Conservation (phyloP, 2,329 filamentous ascomycete species). For the Calonectria montana region DNA sequence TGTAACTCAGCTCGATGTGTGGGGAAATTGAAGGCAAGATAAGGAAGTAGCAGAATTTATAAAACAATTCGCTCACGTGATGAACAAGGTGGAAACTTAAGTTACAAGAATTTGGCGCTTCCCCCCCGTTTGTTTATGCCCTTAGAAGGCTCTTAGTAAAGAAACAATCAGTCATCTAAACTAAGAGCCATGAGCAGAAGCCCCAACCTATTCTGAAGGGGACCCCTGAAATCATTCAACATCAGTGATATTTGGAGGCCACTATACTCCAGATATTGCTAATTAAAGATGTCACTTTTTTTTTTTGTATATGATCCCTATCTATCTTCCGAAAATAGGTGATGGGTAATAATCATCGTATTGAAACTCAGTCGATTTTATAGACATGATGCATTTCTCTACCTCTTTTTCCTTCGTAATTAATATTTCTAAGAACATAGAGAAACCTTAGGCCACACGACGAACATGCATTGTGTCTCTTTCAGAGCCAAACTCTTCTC, state of each 20-base stretch:
- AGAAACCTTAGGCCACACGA: background rate
- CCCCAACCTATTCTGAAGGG: background rate
- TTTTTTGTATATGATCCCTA: too few species aligned
- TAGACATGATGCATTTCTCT: background rate
- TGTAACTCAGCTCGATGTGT: background rate
- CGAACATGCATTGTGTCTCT: background rate
- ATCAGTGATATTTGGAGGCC: background rate
- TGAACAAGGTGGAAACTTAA: background rate
- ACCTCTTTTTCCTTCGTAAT: background rate
- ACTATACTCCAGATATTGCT: too few species aligned
- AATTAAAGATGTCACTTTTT: too few species aligned
- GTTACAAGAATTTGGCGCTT: background rate
- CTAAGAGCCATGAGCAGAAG: background rate
- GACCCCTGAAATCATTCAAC: background rate
- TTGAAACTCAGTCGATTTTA: background rate
- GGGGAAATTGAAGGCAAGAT: background rate
- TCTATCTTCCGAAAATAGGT: too few species aligned
- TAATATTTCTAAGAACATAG: too few species aligned
- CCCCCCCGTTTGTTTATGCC: background rate
- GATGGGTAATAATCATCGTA: too few species aligned
- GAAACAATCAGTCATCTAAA: conserved; percentile 1
- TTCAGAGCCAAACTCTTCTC: background rate
- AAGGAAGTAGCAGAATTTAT: background rate
- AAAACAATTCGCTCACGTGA: conserved; percentile 10
- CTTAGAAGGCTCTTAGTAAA: background rate